A percentile compares a stretch with the other conserved stretches of the same genome.
phyloP scores from a whole-genome alignment of 1,139 yeast genomes.

The Debaryomycetaceae sp. region DNA sequence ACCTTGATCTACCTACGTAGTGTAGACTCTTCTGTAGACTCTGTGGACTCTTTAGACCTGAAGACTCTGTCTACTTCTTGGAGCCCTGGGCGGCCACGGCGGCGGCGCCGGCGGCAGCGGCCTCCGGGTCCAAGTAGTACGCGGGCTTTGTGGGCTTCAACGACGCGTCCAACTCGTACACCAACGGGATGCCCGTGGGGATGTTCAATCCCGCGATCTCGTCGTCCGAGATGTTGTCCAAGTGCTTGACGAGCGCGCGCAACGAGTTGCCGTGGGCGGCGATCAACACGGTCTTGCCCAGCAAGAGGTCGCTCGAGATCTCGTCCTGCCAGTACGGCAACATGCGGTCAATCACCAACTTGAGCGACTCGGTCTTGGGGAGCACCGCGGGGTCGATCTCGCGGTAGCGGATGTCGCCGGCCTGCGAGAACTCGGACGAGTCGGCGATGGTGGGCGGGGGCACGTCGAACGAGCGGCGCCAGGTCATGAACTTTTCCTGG shows the following conservation, averaged over 20 bases:
- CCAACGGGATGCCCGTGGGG: constrained; percentile 98
- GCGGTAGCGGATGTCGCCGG: constrained; percentile 72
- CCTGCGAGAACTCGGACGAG: constrained; percentile 74
- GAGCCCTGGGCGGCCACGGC: constrained; percentile 96
- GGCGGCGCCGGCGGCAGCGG: constrained; percentile 99
- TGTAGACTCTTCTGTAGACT: not conserved
- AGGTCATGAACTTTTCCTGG: constrained; percentile 85
- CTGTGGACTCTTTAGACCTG: no score
- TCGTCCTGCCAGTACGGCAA: constrained; percentile 97
- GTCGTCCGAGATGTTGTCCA: constrained; percentile 85
- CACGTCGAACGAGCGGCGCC: constrained; percentile 96
- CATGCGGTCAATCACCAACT: constrained; percentile 91
- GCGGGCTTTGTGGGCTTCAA: constrained; percentile 89
- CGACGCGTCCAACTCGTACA: constrained; percentile 82
- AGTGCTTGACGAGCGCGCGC: constrained; percentile 93
- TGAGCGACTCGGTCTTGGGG: constrained; percentile 92
- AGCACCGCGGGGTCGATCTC: constrained; percentile 75
- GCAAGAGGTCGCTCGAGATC: constrained; percentile 74
- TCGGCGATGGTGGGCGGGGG: constrained; percentile 90
- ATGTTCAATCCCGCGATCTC: constrained; percentile 92
- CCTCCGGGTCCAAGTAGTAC: constrained; percentile 97
- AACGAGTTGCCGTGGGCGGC: constrained; percentile 99
- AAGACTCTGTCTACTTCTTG: constrained; percentile 36
- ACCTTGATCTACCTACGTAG: not conserved
- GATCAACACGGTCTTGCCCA: constrained; percentile 81